Conservation (phyloP, 495 filamentous ascomycete species). For the Xylaria telfairii region DNA sequence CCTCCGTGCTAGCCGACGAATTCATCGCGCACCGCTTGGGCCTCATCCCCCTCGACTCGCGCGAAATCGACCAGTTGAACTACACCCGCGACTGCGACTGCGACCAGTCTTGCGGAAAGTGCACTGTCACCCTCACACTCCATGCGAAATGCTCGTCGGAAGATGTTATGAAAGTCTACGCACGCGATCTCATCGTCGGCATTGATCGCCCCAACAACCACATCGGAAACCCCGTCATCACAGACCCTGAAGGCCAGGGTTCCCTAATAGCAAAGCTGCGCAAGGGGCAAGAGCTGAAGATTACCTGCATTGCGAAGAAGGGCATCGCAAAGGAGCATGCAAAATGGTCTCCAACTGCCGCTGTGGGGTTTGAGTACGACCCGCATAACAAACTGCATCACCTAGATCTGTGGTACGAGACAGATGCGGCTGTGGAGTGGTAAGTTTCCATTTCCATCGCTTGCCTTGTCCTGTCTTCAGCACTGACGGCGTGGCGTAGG, state of each 20-base stretch:
- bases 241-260: constrained; percentile 80
- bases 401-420: constrained; percentile 92
- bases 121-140: constrained; percentile 81
- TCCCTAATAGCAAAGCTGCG: constrained; percentile 86
- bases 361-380: constrained; percentile 97
- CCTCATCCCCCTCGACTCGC: constrained; percentile 84
- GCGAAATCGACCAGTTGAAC: constrained; percentile 78
- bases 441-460: constrained; percentile 55
- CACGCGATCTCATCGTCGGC: constrained; percentile 77
- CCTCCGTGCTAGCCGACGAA: constrained; percentile 92
- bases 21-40: constrained; percentile 94
- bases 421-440: constrained; percentile 86
- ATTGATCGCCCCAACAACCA: constrained; percentile 68
- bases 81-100: constrained; percentile 97
- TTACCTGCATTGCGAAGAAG: constrained; percentile 95
- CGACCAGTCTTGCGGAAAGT: constrained; percentile 88
- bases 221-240: constrained; percentile 81
- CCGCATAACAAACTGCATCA: constrained; percentile 92
- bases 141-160: constrained; percentile 81
- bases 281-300: constrained; percentile 83
- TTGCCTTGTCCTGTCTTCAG: constrained; percentile 3
- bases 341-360: constrained; percentile 92
- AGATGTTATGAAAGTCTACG: constrained; percentile 88
- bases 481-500: constrained; percentile 55
- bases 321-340: constrained; percentile 98